phyloP scores from a whole-genome alignment of 805 yeast genomes.

The Starmerella lactis-condensi region DNA sequence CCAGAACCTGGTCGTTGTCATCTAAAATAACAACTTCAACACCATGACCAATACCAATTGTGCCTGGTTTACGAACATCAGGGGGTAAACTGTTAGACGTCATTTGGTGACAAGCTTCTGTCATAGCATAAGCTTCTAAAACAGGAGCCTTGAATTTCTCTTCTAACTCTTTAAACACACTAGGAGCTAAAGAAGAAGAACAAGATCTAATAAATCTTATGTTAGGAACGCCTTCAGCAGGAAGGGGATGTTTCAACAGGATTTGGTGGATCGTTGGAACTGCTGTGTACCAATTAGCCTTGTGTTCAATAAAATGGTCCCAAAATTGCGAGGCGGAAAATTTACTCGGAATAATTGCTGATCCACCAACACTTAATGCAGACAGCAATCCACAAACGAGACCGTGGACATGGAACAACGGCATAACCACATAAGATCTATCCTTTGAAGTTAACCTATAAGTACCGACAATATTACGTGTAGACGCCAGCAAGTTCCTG shows the following conservation, averaged over 20 bases:
- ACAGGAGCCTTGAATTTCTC: conserved; percentile 45
- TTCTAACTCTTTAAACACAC: conserved; percentile 42
- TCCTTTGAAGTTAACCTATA: conserved; percentile 35
- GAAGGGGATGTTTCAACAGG: conserved; percentile 34
- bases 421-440: conserved; percentile 51
- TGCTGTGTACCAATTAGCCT: conserved; percentile 56
- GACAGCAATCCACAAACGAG: conserved; percentile 46
- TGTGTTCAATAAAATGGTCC: conserved; percentile 32
- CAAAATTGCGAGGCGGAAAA: conserved; percentile 48
- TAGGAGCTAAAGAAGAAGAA: conserved; percentile 51
- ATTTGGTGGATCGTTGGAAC: conserved; percentile 64
- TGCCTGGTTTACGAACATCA: conserved; percentile 46
- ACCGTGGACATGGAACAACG: conserved; percentile 63
- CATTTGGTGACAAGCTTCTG: conserved; percentile 69
- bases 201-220: conserved; percentile 55
- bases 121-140: conserved; percentile 63
- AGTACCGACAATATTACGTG: conserved; percentile 39
- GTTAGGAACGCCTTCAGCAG: conserved; percentile 30
- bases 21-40: conserved; percentile 43
- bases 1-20: conserved; percentile 29
- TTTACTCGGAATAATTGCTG: conserved; percentile 40
- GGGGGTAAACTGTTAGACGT: conserved; percentile 53
- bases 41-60: conserved; percentile 58
- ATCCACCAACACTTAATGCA: conserved; percentile 41
- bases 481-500: conserved; percentile 40